Percentiles rank a stretch among this genome's conserved stretches.
phyloP scores from a whole-genome alignment of 2,329 filamentous ascomycete species.

The Microdochium bolleyi region DNA sequence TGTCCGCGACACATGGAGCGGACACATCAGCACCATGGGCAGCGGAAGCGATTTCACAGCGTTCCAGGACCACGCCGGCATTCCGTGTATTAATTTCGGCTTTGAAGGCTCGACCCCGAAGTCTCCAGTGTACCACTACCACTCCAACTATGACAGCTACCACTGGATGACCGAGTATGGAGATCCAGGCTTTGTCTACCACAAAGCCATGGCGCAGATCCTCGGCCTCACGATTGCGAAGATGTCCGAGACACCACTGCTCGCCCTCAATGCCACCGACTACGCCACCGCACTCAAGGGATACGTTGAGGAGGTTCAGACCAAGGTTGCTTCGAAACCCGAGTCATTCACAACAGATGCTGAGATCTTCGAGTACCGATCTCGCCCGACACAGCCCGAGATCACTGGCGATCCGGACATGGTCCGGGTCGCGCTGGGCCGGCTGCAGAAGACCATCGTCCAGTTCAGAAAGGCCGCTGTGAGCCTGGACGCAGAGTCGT shows the following conservation, averaged over 20 bases:
- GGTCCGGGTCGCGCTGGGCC: constrained; percentile 29
- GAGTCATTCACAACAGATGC: constrained; percentile 15
- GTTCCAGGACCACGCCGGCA: constrained; percentile 64
- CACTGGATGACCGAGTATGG: constrained; percentile 81
- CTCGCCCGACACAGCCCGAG: constrained; percentile 10
- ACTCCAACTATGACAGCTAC: constrained; percentile 87
- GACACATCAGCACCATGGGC: constrained; percentile 56
- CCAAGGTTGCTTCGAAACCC: constrained; percentile 20
- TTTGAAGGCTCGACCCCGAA: constrained; percentile 38
- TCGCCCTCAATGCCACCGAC: constrained; percentile 56
- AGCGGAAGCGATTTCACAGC: constrained; percentile 69
- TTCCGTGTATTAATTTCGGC: constrained; percentile 57
- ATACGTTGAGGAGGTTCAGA: constrained; percentile 45
- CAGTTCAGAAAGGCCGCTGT: constrained; percentile 27
- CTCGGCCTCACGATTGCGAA: constrained; percentile 54
- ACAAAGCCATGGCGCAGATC: constrained; percentile 58
- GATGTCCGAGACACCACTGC: constrained; percentile 52
- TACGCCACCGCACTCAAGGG: constrained; percentile 49
- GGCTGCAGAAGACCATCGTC: constrained; percentile 24
- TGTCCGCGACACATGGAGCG: constrained; percentile 59
- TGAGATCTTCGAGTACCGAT: constrained; percentile 18
- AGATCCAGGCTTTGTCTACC: constrained; percentile 61
- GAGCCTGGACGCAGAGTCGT: constrained; percentile 36
- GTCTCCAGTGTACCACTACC: constrained; percentile 67
- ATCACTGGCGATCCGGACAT: constrained; percentile 25